Evolutionary conservation across 768 basidiomycete species (phyloP), one percentile per base, ranked within the genome.

Genomic region (Brasilioporus rufonigricans): DNA sequence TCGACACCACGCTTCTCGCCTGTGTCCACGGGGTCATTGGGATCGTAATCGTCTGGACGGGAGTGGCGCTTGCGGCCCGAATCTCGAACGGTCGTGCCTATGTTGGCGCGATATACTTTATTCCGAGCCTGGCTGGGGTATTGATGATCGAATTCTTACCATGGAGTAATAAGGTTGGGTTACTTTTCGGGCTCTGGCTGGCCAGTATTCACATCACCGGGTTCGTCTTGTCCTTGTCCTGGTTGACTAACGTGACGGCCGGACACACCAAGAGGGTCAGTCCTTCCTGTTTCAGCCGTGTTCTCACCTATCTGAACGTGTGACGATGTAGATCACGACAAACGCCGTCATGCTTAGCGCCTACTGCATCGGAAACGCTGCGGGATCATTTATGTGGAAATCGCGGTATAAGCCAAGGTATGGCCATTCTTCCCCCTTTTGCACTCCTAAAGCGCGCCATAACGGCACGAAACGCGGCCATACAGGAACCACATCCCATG

Each of bases 311-410:
- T 4, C 24, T 50, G 26, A 48, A 21, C 29, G 23, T 18, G 11
- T 32, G 31, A 12, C 14, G 45, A 24, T 29, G 36, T 46, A 71
- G 60, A 32, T 70, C 12, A 66, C 61, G 31, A 71, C 70, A 0
- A 90, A 91, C 61, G 86, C 89, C 0, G 82, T 91, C 58, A 80
- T 90, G 77, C 76, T 91, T 12, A 80, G 78, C 40, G 85, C 86
- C 1, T 91, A 90, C 63, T 83, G 83, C 59, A 56, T 84, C 21
- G 81, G 82, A 11, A 89, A 91, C 53, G 73, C 86, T 3, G 80
- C 80, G 0, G 82, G 82, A n/a, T 87, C 88, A 0, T 85, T 87
- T 62, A 88, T 90, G 85, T 91, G 88, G 88, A 80, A 84, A 64
- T 74, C 73, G 0, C 73, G 80, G 65, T 89, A 86, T 63, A 79